Evolutionary conservation across 345 rosid genomes (phyloP), one percentile per base, ranked within the genome.

Genomic region (Populus alba): DNA sequence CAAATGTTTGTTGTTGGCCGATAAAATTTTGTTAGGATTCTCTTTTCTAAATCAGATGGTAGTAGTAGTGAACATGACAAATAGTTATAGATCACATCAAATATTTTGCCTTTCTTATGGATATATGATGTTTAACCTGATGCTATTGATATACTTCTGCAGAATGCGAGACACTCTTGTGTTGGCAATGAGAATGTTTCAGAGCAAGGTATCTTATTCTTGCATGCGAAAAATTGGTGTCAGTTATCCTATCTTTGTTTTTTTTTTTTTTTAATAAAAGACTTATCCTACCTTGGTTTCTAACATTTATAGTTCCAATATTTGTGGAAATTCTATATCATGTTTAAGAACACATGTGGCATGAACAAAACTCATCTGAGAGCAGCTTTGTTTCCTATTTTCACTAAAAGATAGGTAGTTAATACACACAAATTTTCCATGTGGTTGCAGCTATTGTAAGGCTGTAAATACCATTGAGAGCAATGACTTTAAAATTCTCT

Each of bases 141-240:
- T 68, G 43, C 22, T 15, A 45, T 62, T 35, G n/a, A 3, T 37
- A 45, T 62, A 47, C 31, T 75, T 70, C 69, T 74, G 78, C 33
- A 81, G 84, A 43, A 77, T 69, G 75, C 78, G 84, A 0, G 81
- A 81, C 51, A 77, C 80, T 15, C 74, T 81, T 68, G 84, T 81
- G 22, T 72, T 81, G 81, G 74, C 78, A 3, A 72, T 81, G 81
- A 67, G 84, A 73, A 72, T 81, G 81, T 81, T 77, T 18, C 81
- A 81, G 22, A 81, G 65, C 70, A 81, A 81, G 84, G 84, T 81
- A 77, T 47, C 16, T 20, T 38, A 66, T 33, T 16, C 45, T 38
- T 81, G 74, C 17, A 35, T 15, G 45, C 13, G 3, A 59, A 75
- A 47, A 7, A 27, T 20, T 45, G 25, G 41, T 35, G 59, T 9